A percentile compares a stretch with the other conserved stretches of the same genome.
These are phyloP conservation scores for Spongospora subterranea DNA, from an alignment of 208 protist genomes.

Conservation along the genomic window DNA sequence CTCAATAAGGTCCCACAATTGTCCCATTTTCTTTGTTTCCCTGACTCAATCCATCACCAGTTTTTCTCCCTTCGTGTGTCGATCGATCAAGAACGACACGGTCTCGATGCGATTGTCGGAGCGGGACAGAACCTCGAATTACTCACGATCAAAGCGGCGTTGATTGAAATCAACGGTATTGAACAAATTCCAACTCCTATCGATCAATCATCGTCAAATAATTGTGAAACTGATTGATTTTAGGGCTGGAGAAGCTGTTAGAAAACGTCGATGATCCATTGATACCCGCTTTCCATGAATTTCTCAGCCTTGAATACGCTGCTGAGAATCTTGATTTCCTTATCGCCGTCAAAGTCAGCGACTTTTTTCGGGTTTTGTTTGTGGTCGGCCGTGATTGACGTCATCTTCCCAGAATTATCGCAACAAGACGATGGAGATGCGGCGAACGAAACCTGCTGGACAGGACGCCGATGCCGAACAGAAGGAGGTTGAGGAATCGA, in stretches of 20 bases:
- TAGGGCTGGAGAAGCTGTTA: neutral
- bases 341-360: neutral
- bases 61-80: neutral
- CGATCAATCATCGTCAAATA: no score
- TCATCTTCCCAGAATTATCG: neutral
- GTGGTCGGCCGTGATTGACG: neutral
- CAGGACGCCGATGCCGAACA: neutral
- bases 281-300: neutral
- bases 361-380: neutral
- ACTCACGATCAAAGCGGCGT: neutral
- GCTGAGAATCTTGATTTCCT: neutral
- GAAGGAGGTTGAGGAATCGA: neutral
- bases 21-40: neutral
- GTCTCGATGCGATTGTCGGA: neutral
- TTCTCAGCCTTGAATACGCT: neutral
- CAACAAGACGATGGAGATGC: neutral
- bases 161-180: neutral
- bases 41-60: neutral
- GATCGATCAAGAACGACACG: neutral
- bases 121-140: neutral
- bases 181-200: neutral
- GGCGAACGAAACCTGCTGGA: neutral
- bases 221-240: neutral
- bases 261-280: neutral
- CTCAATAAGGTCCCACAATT: neutral